Base-by-base conservation (phyloP, 768 basidiomycete genomes). In the Tricholoma sp. region DNA sequence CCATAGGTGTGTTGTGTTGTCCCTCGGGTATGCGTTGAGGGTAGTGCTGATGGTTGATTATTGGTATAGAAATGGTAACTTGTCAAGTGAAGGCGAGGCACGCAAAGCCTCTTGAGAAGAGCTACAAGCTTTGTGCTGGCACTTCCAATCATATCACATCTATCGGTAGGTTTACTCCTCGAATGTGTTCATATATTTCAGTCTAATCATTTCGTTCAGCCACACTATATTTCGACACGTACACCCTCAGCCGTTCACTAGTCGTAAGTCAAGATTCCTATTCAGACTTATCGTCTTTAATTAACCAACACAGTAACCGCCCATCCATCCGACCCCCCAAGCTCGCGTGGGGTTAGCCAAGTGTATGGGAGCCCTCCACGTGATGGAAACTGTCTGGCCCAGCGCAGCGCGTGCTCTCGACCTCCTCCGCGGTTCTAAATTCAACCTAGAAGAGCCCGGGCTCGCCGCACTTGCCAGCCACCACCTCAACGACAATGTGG, bases 61-160 rank as follows among this genome's bases (percentile, higher is more conserved):
- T 16, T 2, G n/a, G n/a, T n/a, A n/a, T 31, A 49, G 47, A 27
- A 49, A 16, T 18, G 47, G 29, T 5, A 73, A 66, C 16, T 61
- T 11, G 6, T 32, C 67, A 2, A 81, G 83, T 32, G 86, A 87
- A 32, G 66, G 73, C 0, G 86, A 86, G n/a, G 69, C 68, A 3
- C 76, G 80, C 39, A 76, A 77, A 21, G 74, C 76, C 32, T 79
- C 84, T n/a, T 22, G 81, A 82, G 64, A 85, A 83, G 64, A 82
- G 80, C 63, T 86, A 87, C 56, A 87, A 90, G 64, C 73, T 89
- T 10, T 90, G 89, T 69, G 82, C 83, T 22, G 79, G 78, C 10
- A 89, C 89, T 27, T 88, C 89, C n/a, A 89, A 88, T 61, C 85
- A 88, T 59, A 88, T 91, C 58, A 85, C 87, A 1, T 78, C 83